Evolutionary conservation across 2,329 filamentous ascomycete species (phyloP).

Genomic region (Fusarium sp.): DNA sequence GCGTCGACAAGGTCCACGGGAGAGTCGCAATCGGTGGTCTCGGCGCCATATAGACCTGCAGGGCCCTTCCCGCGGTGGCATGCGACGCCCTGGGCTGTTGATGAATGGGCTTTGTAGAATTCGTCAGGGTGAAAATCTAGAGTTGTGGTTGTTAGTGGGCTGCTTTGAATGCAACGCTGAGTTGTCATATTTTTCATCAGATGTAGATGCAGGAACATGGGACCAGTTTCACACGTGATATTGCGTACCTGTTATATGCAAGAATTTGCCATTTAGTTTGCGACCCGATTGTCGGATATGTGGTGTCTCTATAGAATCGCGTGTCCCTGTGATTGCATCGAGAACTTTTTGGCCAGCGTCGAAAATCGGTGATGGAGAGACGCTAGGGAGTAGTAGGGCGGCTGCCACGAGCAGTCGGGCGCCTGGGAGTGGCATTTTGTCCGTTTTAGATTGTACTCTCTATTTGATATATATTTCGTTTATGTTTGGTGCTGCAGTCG

Average conservation of each 20-base stretch:
- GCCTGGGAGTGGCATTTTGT: constrained; percentile 39
- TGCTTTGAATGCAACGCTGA: not conserved
- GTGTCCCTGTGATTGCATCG: constrained; percentile 15
- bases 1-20: constrained; percentile 83
- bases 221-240: not conserved
- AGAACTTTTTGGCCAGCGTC: constrained; percentile 34
- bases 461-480: not conserved
- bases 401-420: constrained; percentile 44
- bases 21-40: constrained; percentile 88
- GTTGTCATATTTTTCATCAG: constrained; percentile 5
- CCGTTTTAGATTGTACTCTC: not conserved
- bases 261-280: constrained; percentile 76
- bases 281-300: constrained; percentile 44
- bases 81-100: constrained; percentile 71
- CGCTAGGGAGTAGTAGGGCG: constrained; percentile 36
- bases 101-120: constrained; percentile 83
- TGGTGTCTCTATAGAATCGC: constrained; percentile 17
- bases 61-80: constrained; percentile 84
- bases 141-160: constrained; percentile 20
- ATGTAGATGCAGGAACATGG: constrained; percentile 16
- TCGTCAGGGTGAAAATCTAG: constrained; percentile 91
- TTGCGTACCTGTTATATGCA: constrained; percentile 84
- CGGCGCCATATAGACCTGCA: constrained; percentile 84
- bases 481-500: not conserved
- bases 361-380: constrained; percentile 37